phyloP scores from a whole-genome alignment of 2,329 filamentous ascomycete species.

The Fusarium sp. region DNA sequence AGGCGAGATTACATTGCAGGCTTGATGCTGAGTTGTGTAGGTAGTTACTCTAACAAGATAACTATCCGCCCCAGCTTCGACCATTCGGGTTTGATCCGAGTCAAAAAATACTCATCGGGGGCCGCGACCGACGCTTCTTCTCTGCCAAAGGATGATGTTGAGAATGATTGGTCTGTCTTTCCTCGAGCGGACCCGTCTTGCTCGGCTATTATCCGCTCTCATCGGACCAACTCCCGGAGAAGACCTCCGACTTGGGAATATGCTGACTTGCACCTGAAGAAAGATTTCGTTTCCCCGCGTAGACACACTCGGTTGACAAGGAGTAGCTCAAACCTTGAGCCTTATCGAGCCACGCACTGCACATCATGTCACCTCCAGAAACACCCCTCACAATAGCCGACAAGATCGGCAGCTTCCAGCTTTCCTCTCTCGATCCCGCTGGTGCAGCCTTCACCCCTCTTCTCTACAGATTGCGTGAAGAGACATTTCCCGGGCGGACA shows the following conservation, averaged over 20 bases:
- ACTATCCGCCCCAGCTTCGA: neutral
- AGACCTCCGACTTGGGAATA: neutral
- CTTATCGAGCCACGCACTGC: neutral
- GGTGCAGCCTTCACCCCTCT: conserved; percentile 34
- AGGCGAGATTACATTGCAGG: neutral
- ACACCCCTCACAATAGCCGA: neutral
- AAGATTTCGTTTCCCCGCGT: neutral
- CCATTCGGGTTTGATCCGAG: neutral
- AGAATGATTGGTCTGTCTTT: neutral
- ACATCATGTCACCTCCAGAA: neutral
- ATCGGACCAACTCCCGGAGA: neutral
- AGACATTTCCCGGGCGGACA: conserved; percentile 30
- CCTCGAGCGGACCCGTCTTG: neutral
- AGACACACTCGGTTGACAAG: neutral
- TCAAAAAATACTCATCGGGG: neutral
- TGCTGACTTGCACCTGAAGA: neutral
- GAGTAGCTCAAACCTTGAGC: neutral
- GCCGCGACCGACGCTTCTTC: neutral
- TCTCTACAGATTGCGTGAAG: conserved; percentile 32
- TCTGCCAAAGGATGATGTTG: neutral
- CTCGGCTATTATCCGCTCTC: neutral
- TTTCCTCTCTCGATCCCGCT: conserved; percentile 18
- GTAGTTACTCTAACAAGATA: neutral
- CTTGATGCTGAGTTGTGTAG: neutral
- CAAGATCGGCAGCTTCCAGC: conserved; percentile 21